These are phyloP conservation scores for Asclepias syriaca DNA, from an alignment of 257 asterid species.

Conservation along the genomic window DNA sequence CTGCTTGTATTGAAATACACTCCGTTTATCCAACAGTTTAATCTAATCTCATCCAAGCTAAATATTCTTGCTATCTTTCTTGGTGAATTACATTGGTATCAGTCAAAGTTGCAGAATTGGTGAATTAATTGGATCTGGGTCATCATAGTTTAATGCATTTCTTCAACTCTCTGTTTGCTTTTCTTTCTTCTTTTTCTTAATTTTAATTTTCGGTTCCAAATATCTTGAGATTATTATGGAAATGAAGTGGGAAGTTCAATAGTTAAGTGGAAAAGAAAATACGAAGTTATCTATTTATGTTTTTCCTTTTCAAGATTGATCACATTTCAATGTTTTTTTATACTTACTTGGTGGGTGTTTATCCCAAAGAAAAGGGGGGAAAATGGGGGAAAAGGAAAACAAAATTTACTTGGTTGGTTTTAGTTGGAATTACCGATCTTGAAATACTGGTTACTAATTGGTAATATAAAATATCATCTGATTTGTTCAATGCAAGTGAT, in stretches of 20 bases:
- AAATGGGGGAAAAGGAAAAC: too few relatives aligned
- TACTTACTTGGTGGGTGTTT: not conserved
- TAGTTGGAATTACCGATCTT: not conserved
- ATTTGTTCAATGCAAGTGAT: not conserved
- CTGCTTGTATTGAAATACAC: constrained; percentile 1
- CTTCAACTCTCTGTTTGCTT: not conserved
- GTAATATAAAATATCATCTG: not conserved
- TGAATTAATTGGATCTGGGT: constrained; percentile 1
- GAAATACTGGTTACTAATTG: not conserved
- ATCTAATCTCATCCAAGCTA: not conserved
- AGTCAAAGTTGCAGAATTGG: not conserved
- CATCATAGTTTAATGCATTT: not conserved
- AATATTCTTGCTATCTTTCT: not conserved
- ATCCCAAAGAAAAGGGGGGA: too few relatives aligned
- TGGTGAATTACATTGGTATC: not conserved
- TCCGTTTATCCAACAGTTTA: not conserved
- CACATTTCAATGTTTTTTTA: not conserved
- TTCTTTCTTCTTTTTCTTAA: not conserved
- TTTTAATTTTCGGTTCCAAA: not conserved
- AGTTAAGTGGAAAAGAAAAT: not conserved
- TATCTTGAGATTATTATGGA: not conserved
- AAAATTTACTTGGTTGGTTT: too few relatives aligned
- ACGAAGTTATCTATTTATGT: not conserved
- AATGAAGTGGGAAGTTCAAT: not conserved
- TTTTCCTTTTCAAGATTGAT: not conserved